These are phyloP conservation scores for Cordyceps pruinosa DNA, from an alignment of 2,329 filamentous ascomycete genomes.

Conservation along the genomic window DNA sequence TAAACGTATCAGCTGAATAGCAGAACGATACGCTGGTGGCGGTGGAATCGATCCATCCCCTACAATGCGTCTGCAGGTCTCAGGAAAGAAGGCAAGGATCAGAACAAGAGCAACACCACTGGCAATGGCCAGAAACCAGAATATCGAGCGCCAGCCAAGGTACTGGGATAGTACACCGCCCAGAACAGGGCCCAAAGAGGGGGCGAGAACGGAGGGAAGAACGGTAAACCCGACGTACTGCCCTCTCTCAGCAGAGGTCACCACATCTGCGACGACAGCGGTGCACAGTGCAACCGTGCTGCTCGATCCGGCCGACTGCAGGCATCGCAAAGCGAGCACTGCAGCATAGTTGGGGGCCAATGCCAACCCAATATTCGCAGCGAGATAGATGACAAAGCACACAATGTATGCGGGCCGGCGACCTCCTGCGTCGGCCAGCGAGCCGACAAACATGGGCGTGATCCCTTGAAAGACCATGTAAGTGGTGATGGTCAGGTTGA, in stretches of 20 bases:
- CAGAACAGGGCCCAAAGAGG: conserved; percentile 47
- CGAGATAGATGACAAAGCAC: conserved; percentile 46
- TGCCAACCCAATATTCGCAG: conserved; percentile 47
- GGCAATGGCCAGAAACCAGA: conserved; percentile 54
- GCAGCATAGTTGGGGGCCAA: conserved; percentile 41
- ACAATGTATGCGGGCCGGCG: conserved; percentile 47
- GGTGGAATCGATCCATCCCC: conserved; percentile 45
- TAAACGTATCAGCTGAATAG: conserved; percentile 24
- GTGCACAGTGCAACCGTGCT: conserved; percentile 51
- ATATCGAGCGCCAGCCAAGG: conserved; percentile 53
- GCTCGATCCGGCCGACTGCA: conserved; percentile 53
- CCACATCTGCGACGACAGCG: conserved; percentile 57
- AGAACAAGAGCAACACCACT: conserved; percentile 33
- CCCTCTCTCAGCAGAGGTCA: conserved; percentile 55
- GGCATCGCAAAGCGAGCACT: conserved; percentile 45
- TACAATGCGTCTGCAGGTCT: conserved; percentile 43
- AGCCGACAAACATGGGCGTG: conserved; percentile 49
- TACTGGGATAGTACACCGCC: conserved; percentile 51
- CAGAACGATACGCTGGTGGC: conserved; percentile 29
- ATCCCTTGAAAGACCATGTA: conserved; percentile 57
- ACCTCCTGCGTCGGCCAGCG: conserved; percentile 47
- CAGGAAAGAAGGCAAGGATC: conserved; percentile 45
- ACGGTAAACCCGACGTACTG: conserved; percentile 49
- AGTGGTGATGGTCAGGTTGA: conserved; percentile 47
- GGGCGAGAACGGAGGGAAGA: conserved; percentile 41